Evolutionary conservation across 345 rosid species (phyloP).

Genomic region (Sonneratia caseolaris): DNA sequence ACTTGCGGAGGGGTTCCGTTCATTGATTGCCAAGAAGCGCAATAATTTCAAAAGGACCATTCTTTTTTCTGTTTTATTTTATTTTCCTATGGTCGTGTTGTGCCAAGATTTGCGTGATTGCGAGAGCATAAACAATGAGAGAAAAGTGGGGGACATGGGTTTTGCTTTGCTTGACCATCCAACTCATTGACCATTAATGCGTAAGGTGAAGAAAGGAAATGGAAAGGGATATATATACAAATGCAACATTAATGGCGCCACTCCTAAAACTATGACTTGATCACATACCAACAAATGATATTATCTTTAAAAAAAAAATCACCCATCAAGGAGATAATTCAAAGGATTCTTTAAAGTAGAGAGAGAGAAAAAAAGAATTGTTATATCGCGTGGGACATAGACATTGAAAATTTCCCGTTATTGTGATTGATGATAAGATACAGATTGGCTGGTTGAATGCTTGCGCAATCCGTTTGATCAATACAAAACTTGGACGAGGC

Average conservation of each 20-base stretch:
- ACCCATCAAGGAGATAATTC: background rate
- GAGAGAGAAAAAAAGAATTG: too few relatives aligned
- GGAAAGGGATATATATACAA: background rate
- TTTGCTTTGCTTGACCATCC: background rate
- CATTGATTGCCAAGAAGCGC: conserved; percentile 2
- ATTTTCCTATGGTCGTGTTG: background rate
- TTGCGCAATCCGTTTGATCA: too few relatives aligned
- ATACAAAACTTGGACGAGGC: too few relatives aligned
- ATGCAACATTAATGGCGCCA: background rate
- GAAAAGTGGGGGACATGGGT: background rate
- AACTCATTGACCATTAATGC: background rate
- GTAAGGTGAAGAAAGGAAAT: background rate
- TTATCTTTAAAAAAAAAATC: background rate
- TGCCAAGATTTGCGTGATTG: background rate
- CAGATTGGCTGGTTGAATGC: too few relatives aligned
- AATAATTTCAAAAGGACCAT: background rate
- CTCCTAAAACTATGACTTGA: conserved; percentile 1
- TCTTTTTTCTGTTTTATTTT: too few relatives aligned
- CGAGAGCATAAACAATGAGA: background rate
- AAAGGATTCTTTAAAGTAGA: background rate
- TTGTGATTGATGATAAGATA: too few relatives aligned
- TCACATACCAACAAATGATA: background rate
- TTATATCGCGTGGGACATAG: too few relatives aligned
- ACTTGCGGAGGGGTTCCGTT: background rate
- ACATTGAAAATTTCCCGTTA: too few relatives aligned